Percentiles rank a stretch among this genome's conserved stretches.
phyloP scores from a whole-genome alignment of 2,329 filamentous ascomycete species.

The Exserohilum rostratum region DNA sequence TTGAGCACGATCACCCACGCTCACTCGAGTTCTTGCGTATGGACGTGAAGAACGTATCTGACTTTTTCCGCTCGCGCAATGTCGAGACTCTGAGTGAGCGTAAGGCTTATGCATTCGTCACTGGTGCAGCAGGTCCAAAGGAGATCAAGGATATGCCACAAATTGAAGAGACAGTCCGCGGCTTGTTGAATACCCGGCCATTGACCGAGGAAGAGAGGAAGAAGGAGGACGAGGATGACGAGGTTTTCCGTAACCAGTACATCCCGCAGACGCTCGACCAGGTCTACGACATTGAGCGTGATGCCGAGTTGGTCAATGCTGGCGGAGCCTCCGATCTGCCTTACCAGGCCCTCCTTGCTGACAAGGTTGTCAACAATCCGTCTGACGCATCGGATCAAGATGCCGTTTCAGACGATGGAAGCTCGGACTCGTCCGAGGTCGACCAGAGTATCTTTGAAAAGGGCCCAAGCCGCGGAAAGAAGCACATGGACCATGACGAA shows the following conservation, averaged over 20 bases:
- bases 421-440: constrained; percentile 32
- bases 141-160: constrained; percentile 62
- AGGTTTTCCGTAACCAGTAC: constrained; percentile 94
- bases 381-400: constrained; percentile 52
- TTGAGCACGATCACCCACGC: constrained; percentile 93
- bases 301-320: constrained; percentile 75
- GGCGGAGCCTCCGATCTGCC: constrained; percentile 79
- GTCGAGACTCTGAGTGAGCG: constrained; percentile 82
- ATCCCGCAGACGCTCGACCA: constrained; percentile 96
- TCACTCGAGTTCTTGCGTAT: constrained; percentile 93
- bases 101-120: constrained; percentile 84
- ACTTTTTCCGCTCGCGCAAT: constrained; percentile 87
- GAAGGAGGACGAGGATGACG: constrained; percentile 77
- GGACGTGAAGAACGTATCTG: constrained; percentile 96
- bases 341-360: constrained; percentile 83
- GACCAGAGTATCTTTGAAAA: constrained; percentile 45
- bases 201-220: constrained; percentile 57
- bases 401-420: constrained; percentile 24
- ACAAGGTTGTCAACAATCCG: constrained; percentile 58
- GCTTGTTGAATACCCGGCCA: constrained; percentile 65
- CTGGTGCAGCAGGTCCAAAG: constrained; percentile 61
- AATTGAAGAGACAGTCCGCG: constrained; percentile 68
- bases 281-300: constrained; percentile 94
- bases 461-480: constrained; percentile 42
- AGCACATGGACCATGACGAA: constrained; percentile 88